Evolutionary conservation across 1,284 basidiomycete genomes (phyloP).

Genomic region (Trichosporon inkin): DNA sequence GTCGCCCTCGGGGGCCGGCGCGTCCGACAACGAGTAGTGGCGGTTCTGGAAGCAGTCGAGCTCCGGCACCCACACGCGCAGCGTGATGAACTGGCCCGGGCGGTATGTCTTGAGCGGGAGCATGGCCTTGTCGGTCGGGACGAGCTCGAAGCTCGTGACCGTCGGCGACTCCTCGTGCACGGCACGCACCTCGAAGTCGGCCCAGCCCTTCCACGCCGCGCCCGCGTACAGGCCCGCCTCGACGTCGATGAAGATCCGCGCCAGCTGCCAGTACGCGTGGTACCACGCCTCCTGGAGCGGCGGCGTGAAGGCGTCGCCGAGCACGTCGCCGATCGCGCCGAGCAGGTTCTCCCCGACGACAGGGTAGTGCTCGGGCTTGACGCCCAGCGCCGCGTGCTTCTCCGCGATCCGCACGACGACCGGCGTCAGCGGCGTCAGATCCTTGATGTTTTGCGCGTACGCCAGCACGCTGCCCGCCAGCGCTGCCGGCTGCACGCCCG

Average conservation of each 20-base stretch:
- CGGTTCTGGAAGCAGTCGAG: conserved; percentile 25
- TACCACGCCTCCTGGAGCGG: conserved; percentile 39
- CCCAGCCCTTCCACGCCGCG: conserved; percentile 33
- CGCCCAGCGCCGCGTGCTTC: conserved; percentile 40
- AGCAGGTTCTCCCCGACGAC: conserved; percentile 38
- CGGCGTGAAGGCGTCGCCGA: conserved; percentile 39
- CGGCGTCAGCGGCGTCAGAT: conserved; percentile 34
- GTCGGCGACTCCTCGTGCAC: conserved; percentile 30
- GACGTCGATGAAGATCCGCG: conserved; percentile 38
- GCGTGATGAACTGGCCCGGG: conserved; percentile 40
- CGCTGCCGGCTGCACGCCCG: conserved; percentile 31
- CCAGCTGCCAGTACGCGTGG: conserved; percentile 26
- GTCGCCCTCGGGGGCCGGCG: conserved; percentile 15
- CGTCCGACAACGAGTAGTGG: conserved; percentile 38
- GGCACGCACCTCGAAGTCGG: conserved; percentile 31
- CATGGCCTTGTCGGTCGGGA: conserved; percentile 27
- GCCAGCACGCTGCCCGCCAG: conserved; percentile 38
- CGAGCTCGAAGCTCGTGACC: conserved; percentile 35
- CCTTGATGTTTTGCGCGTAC: conserved; percentile 42
- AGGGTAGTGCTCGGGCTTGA: conserved; percentile 38
- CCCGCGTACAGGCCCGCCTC: conserved; percentile 34
- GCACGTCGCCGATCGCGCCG: conserved; percentile 32
- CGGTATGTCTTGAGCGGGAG: conserved; percentile 30
- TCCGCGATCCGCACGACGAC: conserved; percentile 39
- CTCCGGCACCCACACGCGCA: conserved; percentile 23